Conservation (phyloP, 139 green algal genomes). For the Parachlorella kessleri region DNA sequence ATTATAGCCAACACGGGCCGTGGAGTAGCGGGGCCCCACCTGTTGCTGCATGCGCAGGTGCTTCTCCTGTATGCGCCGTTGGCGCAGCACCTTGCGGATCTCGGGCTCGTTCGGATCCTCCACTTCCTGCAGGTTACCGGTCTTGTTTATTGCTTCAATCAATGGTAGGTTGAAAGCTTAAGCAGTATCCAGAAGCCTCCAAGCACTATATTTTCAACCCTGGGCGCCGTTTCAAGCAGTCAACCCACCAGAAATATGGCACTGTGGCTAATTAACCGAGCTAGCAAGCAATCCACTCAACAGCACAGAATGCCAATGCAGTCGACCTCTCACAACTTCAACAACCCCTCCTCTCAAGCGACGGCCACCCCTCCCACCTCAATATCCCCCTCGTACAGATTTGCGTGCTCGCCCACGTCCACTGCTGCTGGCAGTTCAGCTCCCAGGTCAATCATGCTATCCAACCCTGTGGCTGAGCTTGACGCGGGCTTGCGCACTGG, state of each 20-base stretch:
- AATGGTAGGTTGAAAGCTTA: not conserved
- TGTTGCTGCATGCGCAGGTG: slow-evolving; percentile 36
- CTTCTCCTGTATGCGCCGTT: slow-evolving; percentile 29
- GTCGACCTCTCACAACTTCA: no score
- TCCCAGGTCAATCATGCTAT: slow-evolving; percentile 53
- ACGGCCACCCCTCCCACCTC: not conserved
- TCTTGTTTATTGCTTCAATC: not conserved
- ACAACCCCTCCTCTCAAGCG: no score
- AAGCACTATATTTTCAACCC: no score
- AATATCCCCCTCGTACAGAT: slow-evolving; percentile 32
- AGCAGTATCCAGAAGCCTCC: no score
- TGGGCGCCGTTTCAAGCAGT: no score
- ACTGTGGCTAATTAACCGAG: no score
- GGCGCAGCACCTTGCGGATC: slow-evolving; percentile 27
- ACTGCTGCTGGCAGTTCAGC: slow-evolving; percentile 11
- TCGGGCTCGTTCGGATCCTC: slow-evolving; percentile 42
- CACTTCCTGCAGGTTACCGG: slow-evolving; percentile 1
- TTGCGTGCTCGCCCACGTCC: slow-evolving; percentile 17
- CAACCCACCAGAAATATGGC: no score
- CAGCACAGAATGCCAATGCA: no score
- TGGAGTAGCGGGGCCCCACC: no score
- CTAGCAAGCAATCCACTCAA: no score
- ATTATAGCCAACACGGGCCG: no score
- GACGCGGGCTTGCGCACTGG: no score
- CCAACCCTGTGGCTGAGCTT: not conserved